These are phyloP conservation scores for Wickerhamomyces mucosus DNA, from an alignment of 805 yeast genomes.

Conservation along the genomic window DNA sequence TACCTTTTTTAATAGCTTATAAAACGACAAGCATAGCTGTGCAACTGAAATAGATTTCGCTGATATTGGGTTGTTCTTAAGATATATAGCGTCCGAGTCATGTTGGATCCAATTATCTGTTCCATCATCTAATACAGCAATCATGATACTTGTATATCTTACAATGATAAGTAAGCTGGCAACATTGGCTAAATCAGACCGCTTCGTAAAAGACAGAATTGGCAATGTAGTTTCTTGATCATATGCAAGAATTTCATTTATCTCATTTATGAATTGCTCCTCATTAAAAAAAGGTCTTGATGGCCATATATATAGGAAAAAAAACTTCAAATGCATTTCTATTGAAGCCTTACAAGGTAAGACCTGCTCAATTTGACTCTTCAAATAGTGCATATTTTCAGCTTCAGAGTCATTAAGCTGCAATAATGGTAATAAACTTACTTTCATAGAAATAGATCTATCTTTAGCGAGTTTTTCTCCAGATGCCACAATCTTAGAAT, in stretches of 20 bases:
- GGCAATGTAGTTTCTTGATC: conserved; percentile 22
- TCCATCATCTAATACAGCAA: conserved; percentile 4
- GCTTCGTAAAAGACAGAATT: conserved; percentile 22
- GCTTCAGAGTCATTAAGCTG: conserved; percentile 4
- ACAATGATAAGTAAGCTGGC: conserved; percentile 31
- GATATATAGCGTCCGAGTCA: background rate
- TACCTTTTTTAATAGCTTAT: conserved; percentile 26
- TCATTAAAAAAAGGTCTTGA: conserved; percentile 38
- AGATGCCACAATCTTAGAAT: conserved; percentile 7
- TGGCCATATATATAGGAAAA: conserved; percentile 33
- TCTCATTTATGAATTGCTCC: conserved; percentile 18
- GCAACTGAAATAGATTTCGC: conserved; percentile 29
- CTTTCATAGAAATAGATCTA: conserved; percentile 2
- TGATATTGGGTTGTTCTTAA: conserved; percentile 26
- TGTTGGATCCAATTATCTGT: conserved; percentile 14
- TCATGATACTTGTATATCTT: conserved; percentile 29
- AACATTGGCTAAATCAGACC: conserved; percentile 30
- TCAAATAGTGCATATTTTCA: conserved; percentile 21
- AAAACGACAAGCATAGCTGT: conserved; percentile 30
- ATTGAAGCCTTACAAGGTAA: conserved; percentile 28
- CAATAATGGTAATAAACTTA: conserved; percentile 6
- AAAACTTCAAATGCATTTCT: conserved; percentile 31
- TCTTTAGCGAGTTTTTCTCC: conserved; percentile 5
- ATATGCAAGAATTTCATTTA: conserved; percentile 27
- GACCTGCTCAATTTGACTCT: conserved; percentile 22